Base-by-base conservation (phyloP, 129 eudicot genomes). In the Tagetes patula region DNA sequence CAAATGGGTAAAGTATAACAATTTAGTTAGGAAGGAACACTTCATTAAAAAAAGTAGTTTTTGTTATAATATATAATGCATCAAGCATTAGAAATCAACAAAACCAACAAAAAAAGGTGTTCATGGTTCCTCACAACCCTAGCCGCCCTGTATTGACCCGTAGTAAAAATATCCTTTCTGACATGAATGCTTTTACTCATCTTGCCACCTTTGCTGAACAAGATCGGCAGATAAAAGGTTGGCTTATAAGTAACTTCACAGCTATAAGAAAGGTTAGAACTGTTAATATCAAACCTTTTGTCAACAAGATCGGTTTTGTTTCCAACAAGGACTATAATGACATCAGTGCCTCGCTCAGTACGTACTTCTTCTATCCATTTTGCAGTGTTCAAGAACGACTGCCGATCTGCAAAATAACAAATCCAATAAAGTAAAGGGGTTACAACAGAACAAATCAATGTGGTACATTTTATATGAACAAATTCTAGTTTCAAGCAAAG, bases 291-390 rank as follows among this genome's bases (percentile, higher is more conserved):
- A 33, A 64, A 91, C 97, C 97, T 92, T 85, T 92, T 92, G 50
- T 92, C 97, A 79, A 87, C 97, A 73, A 92, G 96, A 82, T 91
- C 97, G 20, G 97, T 91, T 88, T 91, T 91, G 79, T 91, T 91
- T 30, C 96, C 97, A 61, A 91, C 97, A 81, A 91, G 97, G 58
- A 89, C 97, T 65, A 92, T 85, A 72, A 92, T 87, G 67, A 87
- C 97, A 82, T 92, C 96, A 60, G 81, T 81, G 74, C 97, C 97
- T 67, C 97, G 78, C 74, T 92, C 97, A 3, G 96, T 87, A 20
- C 94, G 87, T 54, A 89, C 97, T 85, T 92, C 97, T 70, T 92
- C 97, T 58, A 92, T 82, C 97, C 97, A 92, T 78, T 85, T 92
- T 33, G 94, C 67, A 54, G 97, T 92, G 84, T 87, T 92, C 84